phyloP scores from a whole-genome alignment of 2,329 filamentous ascomycete genomes.

The Xylariales sp. region DNA sequence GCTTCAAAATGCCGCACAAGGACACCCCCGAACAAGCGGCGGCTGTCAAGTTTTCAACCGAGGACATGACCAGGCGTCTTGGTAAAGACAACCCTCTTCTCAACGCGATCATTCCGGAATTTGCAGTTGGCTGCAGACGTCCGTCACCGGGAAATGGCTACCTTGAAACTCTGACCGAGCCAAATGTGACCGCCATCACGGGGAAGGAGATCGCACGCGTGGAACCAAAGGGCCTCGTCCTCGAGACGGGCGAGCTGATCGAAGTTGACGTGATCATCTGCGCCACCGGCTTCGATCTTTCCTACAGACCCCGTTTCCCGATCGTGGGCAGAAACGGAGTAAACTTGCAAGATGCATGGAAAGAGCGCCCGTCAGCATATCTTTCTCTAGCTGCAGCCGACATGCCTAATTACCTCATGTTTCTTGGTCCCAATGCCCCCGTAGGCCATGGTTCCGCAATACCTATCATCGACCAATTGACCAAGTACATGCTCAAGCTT shows the following conservation, averaged over 20 bases:
- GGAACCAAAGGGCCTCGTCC: neutral
- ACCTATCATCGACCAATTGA: slow-evolving; percentile 1
- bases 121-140: neutral
- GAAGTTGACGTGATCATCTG: neutral
- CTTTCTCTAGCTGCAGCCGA: neutral
- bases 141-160: neutral
- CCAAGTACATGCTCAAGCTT: slow-evolving; percentile 5
- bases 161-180: neutral
- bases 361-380: neutral
- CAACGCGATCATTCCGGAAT: neutral
- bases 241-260: neutral
- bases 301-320: neutral
- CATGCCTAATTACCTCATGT: slow-evolving; percentile 3
- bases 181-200: neutral
- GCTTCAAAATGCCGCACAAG: neutral
- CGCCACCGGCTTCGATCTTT: slow-evolving; percentile 1
- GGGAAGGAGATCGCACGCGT: neutral
- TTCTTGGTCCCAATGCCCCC: neutral
- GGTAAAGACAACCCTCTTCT: neutral
- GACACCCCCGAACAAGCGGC: neutral
- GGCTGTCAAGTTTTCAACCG: neutral
- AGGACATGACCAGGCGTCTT: neutral
- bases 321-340: neutral
- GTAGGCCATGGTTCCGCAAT: neutral
- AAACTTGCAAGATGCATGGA: neutral